Conservation (phyloP, 148 eudicot species). For the Spergularia marina region DNA sequence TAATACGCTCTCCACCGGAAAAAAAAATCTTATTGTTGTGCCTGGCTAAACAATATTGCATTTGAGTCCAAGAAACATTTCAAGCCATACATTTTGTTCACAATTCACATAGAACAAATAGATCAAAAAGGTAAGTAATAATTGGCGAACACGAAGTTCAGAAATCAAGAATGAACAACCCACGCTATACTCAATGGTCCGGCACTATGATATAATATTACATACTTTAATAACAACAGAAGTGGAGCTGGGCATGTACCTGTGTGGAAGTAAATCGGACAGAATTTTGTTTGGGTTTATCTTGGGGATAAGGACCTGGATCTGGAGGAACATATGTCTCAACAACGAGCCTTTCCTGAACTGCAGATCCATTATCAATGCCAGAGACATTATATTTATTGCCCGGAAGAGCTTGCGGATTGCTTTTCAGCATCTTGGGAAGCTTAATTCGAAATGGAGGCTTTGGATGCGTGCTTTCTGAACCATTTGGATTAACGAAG, state of each 20-base stretch:
- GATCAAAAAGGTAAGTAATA: no score
- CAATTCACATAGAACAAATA: no score
- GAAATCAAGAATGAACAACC: no score
- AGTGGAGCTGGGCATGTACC: constrained; percentile 37
- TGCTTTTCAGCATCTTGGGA: constrained; percentile 64
- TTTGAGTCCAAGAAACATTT: no score
- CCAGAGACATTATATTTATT: constrained; percentile 37
- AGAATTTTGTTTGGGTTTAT: constrained; percentile 89
- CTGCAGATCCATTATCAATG: constrained; percentile 35
- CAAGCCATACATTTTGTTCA: no score
- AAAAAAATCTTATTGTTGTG: no score
- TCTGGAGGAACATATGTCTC: constrained; percentile 94
- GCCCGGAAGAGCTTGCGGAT: constrained; percentile 58
- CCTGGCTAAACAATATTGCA: no score
- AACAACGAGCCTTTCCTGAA: constrained; percentile 64
- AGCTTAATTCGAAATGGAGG: constrained; percentile 78
- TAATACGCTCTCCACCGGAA: no score
- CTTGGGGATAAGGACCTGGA: constrained; percentile 99
- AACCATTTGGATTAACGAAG: constrained; percentile 69
- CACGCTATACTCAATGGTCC: no score
- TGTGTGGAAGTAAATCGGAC: constrained; percentile 94
- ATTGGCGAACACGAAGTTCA: no score
- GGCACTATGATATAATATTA: neutral
- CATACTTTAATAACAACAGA: neutral
- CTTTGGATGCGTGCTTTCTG: constrained; percentile 56